These are phyloP conservation scores for Aspergillus sp. DNA, from an alignment of 2,329 filamentous ascomycete species.

Conservation along the genomic window DNA sequence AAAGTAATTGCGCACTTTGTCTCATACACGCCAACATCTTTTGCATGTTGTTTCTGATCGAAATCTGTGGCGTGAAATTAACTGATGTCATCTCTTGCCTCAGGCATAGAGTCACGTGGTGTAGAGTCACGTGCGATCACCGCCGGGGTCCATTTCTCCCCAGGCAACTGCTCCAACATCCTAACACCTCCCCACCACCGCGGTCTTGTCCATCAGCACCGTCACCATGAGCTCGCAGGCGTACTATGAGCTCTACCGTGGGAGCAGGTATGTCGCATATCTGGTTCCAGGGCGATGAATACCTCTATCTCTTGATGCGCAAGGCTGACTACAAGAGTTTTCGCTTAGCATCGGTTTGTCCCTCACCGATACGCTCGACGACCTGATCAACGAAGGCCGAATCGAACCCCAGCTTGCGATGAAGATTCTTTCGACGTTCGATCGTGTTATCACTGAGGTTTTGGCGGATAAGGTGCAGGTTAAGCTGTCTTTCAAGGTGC, in stretches of 20 bases:
- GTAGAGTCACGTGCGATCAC: not conserved
- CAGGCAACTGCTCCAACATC: not conserved
- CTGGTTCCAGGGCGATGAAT: no score
- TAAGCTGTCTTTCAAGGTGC: constrained; percentile 88
- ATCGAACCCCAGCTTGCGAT: constrained; percentile 98
- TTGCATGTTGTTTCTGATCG: not conserved
- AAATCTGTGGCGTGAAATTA: not conserved
- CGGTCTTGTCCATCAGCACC: not conserved
- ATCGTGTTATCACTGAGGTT: constrained; percentile 84
- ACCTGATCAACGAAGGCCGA: constrained; percentile 85
- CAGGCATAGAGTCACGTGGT: not conserved
- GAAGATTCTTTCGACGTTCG: constrained; percentile 95
- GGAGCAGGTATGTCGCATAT: constrained; percentile 70
- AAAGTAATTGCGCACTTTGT: not conserved
- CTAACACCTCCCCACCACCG: not conserved
- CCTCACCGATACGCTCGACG: constrained; percentile 93
- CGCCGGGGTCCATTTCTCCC: not conserved
- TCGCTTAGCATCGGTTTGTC: constrained; percentile 74
- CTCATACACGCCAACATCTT: not conserved
- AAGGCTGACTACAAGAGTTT: not conserved
- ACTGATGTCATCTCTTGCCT: not conserved
- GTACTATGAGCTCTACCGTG: constrained; percentile 93
- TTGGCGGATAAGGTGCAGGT: constrained; percentile 89
- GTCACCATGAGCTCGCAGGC: constrained; percentile 45
- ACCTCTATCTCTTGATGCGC: no score